A percentile compares a stretch with the other conserved stretches of the same genome.
phyloP scores from a whole-genome alignment of 2,329 filamentous ascomycete genomes.

The Colletotrichum graminicola region DNA sequence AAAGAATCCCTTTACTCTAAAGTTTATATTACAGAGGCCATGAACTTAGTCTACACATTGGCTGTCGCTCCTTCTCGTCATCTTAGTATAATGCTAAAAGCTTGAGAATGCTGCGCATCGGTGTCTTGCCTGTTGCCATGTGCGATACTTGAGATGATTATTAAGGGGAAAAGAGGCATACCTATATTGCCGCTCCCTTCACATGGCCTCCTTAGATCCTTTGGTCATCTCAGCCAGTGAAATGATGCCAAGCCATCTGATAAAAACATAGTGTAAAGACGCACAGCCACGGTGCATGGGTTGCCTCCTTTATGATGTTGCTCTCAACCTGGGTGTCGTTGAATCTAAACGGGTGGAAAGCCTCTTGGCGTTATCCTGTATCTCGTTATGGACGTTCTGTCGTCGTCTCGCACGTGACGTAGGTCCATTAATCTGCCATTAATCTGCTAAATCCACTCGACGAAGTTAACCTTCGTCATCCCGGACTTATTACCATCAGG shows the following conservation, averaged over 20 bases:
- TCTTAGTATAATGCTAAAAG: neutral
- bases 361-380: neutral
- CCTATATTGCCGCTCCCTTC: neutral
- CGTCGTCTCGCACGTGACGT: no score
- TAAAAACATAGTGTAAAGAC: neutral
- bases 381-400: no score
- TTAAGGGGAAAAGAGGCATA: neutral
- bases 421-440: no score
- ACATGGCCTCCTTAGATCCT: neutral
- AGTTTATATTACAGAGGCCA: fast-evolving
- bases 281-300: neutral
- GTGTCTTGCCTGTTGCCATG: neutral
- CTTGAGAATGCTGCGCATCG: neutral
- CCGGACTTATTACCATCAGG: no score
- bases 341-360: neutral
- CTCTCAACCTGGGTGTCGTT: neutral
- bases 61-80: no score
- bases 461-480: no score
- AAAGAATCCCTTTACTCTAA: no score
- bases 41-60: fast-evolving
- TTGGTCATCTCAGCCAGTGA: neutral
- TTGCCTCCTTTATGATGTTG: neutral
- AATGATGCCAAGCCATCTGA: constrained; percentile 8
- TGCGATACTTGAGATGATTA: neutral
- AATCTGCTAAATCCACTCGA: neutral